Evolutionary conservation across 768 basidiomycete genomes (phyloP), one percentile per base, ranked within the genome.

Genomic region (Leccinum arenicola): DNA sequence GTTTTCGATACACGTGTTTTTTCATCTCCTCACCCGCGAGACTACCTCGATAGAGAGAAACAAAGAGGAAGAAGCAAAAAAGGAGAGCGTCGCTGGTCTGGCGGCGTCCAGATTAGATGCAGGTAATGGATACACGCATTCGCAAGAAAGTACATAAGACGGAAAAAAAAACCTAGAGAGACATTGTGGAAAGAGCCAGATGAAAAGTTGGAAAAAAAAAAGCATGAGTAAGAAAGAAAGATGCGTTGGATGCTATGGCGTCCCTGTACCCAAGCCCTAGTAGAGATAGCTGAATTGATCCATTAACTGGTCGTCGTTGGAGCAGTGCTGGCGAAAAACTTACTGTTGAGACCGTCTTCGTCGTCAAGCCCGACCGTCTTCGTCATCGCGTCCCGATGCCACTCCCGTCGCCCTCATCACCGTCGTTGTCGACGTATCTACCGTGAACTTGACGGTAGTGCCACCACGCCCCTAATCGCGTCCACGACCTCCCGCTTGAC

Each of bases 401-500:
- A 11, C n/a, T 12, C 43, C 19, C 6, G 11, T 19, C 43, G 19
- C 19, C 19, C n/a, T 50, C 14, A 17, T 19, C 48, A 25, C 48
- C 48, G 17, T n/a, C 47, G 23, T 23, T 23, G 9, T 25, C 47
- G 48, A 35, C 33, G 33, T 35, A 5, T 14, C 25, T 27, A 49
- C 25, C 25, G 17, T 50, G 27, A 27, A 50, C 40, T 33, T n/a
- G 57, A 29, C 19, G 50, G 38, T 7, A 69, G n/a, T 19, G 67
- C 49, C 27, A 69, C 50, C 2, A 54, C 57, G 3, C 55, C 45
- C 52, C 50, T 57, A 48, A 68, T 62, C 40, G 12, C 45, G 2
- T 64, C 60, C 23, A 69, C 62, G 17, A 51, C 55, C 10, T 1
- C 29, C 1, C 35, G 51, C 17, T 7, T 38, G n/a, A 70, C 65